Conservation (phyloP, 371 early-diverging fungal genomes). For the Mucor saturninus region DNA sequence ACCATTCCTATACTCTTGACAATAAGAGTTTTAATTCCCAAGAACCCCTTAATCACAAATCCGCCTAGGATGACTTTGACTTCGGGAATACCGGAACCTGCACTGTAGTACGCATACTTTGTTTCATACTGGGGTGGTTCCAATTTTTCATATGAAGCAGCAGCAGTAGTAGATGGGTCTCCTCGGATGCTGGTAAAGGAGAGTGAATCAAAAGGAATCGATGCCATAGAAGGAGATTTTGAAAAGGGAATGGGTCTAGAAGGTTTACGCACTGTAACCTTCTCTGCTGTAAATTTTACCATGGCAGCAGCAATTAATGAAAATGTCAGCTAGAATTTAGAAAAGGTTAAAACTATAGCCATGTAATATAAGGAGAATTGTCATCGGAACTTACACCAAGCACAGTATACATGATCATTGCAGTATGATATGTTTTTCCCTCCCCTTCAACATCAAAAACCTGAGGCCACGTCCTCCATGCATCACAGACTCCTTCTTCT, state of each 20-base stretch:
- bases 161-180: neutral
- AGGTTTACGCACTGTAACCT: constrained; percentile 36
- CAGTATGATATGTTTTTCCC: constrained; percentile 30
- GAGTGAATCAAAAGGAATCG: constrained; percentile 14
- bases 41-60: constrained; percentile 88
- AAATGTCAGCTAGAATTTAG: constrained; percentile 36
- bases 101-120: constrained; percentile 65
- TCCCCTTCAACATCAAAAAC: constrained; percentile 35
- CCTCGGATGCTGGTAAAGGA: neutral
- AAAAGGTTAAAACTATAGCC: neutral
- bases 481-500: constrained; percentile 37
- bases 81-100: constrained; percentile 95
- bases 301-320: constrained; percentile 42
- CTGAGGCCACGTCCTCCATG: constrained; percentile 52
- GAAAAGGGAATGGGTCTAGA: constrained; percentile 22
- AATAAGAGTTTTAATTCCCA: constrained; percentile 84
- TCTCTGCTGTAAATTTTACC: constrained; percentile 53
- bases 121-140: constrained; percentile 34
- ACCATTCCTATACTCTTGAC: constrained; percentile 88
- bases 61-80: constrained; percentile 95
- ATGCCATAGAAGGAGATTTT: constrained; percentile 29
- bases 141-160: neutral
- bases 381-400: constrained; percentile 42
- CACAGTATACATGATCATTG: constrained; percentile 43
- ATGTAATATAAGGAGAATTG: neutral